These are phyloP conservation scores for Myxozyma vanderwaltii DNA, from an alignment of 805 yeast species.

Conservation along the genomic window DNA sequence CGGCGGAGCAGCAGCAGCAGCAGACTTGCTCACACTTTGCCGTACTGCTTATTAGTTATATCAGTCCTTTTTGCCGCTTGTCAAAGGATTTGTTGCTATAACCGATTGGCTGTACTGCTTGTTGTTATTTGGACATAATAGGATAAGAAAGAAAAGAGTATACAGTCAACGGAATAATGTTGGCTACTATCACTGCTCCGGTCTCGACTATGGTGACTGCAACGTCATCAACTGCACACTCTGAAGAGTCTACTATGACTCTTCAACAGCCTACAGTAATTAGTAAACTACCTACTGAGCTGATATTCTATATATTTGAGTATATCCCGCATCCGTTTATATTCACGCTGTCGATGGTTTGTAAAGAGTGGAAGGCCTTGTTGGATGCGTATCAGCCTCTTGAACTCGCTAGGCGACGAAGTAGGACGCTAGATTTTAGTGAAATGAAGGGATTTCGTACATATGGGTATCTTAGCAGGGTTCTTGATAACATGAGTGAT, in stretches of 20 bases:
- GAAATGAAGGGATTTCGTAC: neutral
- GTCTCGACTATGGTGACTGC: neutral
- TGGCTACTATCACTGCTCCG: too few species aligned
- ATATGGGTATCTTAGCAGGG: conserved; percentile 5
- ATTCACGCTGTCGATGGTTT: conserved; percentile 6
- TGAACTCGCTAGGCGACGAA: neutral
- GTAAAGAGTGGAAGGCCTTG: conserved; percentile 1
- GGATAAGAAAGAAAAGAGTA: too few species aligned
- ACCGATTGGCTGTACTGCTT: too few species aligned
- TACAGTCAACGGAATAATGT: too few species aligned
- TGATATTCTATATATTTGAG: neutral
- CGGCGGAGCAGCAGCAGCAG: neutral
- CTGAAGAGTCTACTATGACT: too few species aligned
- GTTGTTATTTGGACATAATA: too few species aligned
- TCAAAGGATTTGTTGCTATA: too few species aligned
- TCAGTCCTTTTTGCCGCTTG: too few species aligned
- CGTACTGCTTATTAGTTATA: too few species aligned
- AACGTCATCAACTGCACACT: neutral
- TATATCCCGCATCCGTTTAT: conserved; percentile 9
- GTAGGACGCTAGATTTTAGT: conserved; percentile 7
- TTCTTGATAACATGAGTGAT: neutral
- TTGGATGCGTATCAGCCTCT: neutral
- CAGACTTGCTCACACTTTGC: neutral
- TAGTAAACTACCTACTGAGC: neutral
- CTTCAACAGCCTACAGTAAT: neutral